Percentiles rank a stretch among this genome's conserved stretches.
phyloP scores from a whole-genome alignment of 2,329 filamentous ascomycete genomes.

The Botrytis tulipae region DNA sequence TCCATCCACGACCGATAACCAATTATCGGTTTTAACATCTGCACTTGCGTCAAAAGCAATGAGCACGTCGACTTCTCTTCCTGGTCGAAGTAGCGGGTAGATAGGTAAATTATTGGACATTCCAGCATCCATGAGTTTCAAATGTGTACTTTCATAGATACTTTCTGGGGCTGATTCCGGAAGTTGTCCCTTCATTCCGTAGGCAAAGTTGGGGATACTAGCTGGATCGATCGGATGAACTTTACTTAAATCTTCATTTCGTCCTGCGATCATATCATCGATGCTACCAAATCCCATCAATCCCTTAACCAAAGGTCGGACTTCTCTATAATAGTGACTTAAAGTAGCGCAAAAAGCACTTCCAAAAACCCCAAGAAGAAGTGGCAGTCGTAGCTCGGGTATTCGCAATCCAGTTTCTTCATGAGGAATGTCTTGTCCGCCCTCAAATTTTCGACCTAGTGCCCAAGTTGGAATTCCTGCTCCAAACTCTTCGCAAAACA shows the following conservation, averaged over 20 bases:
- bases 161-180: conserved; percentile 75
- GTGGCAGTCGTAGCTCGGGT: conserved; percentile 79
- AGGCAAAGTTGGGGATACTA: conserved; percentile 82
- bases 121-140: conserved; percentile 91
- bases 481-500: conserved; percentile 88
- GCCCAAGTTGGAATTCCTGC: conserved; percentile 96
- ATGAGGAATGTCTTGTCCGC: conserved; percentile 64
- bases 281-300: conserved; percentile 73
- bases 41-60: conserved; percentile 90
- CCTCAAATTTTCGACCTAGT: conserved; percentile 76
- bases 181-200: conserved; percentile 74
- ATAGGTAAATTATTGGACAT: conserved; percentile 99
- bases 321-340: conserved; percentile 92
- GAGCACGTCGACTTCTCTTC: conserved; percentile 83
- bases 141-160: conserved; percentile 67
- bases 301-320: conserved; percentile 76
- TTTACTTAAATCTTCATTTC: conserved; percentile 81
- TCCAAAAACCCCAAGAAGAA: conserved; percentile 92
- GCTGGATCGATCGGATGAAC: conserved; percentile 94
- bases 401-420: conserved; percentile 68
- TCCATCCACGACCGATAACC: conserved; percentile 90
- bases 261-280: conserved; percentile 78
- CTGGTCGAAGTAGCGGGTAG: conserved; percentile 86
- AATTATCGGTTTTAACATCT: conserved; percentile 91
- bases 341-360: conserved; percentile 95